A percentile compares a stretch with the other conserved stretches of the same genome.
Conservation (phyloP, 345 rosid species). For the Acer negundo region DNA sequence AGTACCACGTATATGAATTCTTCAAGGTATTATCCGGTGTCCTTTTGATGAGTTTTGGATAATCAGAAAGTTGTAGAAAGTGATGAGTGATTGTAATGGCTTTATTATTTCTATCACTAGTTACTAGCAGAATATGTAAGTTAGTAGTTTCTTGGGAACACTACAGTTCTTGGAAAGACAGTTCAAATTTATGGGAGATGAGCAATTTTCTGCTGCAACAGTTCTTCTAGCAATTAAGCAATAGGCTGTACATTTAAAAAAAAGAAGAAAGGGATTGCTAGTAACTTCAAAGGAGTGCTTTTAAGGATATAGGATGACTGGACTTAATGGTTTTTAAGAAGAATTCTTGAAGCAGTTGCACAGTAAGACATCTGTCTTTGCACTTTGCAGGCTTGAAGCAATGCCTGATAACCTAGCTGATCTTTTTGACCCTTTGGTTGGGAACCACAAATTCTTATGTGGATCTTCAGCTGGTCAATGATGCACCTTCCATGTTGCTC, state of each 20-base stretch:
- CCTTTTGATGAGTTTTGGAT: conserved; percentile 8
- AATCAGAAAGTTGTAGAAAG: neutral
- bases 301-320: neutral
- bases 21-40: conserved; percentile 63
- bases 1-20: conserved; percentile 94
- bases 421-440: neutral
- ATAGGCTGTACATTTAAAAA: neutral
- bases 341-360: neutral
- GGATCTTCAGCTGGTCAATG: neutral
- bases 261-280: neutral
- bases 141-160: neutral
- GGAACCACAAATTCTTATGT: neutral
- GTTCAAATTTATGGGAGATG: conserved; percentile 2
- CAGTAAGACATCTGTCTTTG: neutral
- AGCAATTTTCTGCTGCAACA: conserved; percentile 6
- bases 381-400: conserved; percentile 8
- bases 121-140: neutral
- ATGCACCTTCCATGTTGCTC: neutral
- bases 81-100: neutral
- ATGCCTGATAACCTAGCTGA: neutral
- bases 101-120: no score
- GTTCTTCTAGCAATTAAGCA: neutral
- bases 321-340: neutral
- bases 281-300: neutral
- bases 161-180: neutral